Base-by-base conservation (phyloP, 108 stramenopile species). In the Fragilariopsis cylindrus region DNA sequence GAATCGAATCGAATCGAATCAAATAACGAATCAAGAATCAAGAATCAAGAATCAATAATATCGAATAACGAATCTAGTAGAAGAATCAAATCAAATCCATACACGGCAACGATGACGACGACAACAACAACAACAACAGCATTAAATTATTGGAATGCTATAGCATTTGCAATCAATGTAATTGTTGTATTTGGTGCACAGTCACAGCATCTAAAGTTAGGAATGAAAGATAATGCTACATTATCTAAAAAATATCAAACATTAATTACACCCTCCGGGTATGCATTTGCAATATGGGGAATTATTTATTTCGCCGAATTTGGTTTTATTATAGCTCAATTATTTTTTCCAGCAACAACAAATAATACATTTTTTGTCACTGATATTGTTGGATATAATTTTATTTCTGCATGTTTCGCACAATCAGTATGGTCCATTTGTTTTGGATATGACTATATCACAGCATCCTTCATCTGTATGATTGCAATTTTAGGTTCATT, bases 261-360 rank as follows among this genome's bases (percentile, higher is more conserved):
- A 1, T 55, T 95, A 55, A 84, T 95, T 40, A 95, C 94, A 4
- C 94, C 94, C 3, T 77, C 75, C 21, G 84, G 81, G 0, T 71
- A 57, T 48, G 88, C 94, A 41, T 95, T 95, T 74, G 71, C 83
- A 16, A 95, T 95, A 73, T 95, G 94, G 94, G 86, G 83, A 11
- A 58, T 92, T 19, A 95, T 95, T 60, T 95, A 90, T 75, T 70
- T 83, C 39, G 70, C 79, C 8, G 87, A 95, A 71, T 81, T 86
- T 16, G 72, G 87, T 11, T 95, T 86, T 71, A 75, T 81, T 6
- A 54, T 89, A 19, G 78, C 77, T 8, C 94, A 91, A 72, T 44
- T 85, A 13, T 39, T 78, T 43, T 30, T 30, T 30, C 30, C 30
- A 1, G 30, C 30, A 2, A 62, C 67, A 46, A 44, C 56, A 40